Conservation (phyloP, 1,284 basidiomycete genomes). For the Chalciporus sp. region DNA sequence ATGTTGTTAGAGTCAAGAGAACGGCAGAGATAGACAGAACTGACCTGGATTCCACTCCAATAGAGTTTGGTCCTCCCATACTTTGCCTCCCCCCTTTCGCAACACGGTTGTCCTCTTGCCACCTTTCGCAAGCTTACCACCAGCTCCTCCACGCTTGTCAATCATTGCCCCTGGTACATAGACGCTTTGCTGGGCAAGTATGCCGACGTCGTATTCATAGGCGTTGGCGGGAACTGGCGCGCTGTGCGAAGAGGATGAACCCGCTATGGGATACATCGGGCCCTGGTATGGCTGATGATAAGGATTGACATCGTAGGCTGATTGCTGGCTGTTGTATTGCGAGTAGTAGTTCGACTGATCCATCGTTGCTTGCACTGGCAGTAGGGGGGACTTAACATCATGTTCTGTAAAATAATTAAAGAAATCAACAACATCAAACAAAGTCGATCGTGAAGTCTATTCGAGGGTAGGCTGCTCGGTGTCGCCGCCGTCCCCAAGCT, state of each 20-base stretch:
- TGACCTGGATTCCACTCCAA: slow-evolving; percentile 97
- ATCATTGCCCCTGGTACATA: slow-evolving; percentile 88
- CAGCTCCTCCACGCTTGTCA: slow-evolving; percentile 81
- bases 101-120: slow-evolving; percentile 94
- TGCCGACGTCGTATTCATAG: slow-evolving; percentile 87
- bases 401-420: slow-evolving; percentile 21
- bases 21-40: slow-evolving; percentile 34
- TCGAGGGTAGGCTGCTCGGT: slow-evolving; percentile 20
- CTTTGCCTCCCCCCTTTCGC: slow-evolving; percentile 91
- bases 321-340: slow-evolving; percentile 51
- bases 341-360: slow-evolving; percentile 37
- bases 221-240: slow-evolving; percentile 88
- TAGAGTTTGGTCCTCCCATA: slow-evolving; percentile 97
- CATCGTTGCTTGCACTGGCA: slow-evolving; percentile 9
- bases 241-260: slow-evolving; percentile 64
- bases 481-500: slow-evolving; percentile 42
- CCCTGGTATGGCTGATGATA: slow-evolving; percentile 78
- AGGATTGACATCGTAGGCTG: slow-evolving; percentile 66
- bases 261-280: slow-evolving; percentile 69
- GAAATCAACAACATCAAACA: slow-evolving; percentile 36
- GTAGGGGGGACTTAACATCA: background rate
- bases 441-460: slow-evolving; percentile 10
- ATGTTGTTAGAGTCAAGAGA: background rate
- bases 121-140: slow-evolving; percentile 84
- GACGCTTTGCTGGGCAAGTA: slow-evolving; percentile 84